Conservation (phyloP, 2,329 filamentous ascomycete species). For the Alternaria gaisen region DNA sequence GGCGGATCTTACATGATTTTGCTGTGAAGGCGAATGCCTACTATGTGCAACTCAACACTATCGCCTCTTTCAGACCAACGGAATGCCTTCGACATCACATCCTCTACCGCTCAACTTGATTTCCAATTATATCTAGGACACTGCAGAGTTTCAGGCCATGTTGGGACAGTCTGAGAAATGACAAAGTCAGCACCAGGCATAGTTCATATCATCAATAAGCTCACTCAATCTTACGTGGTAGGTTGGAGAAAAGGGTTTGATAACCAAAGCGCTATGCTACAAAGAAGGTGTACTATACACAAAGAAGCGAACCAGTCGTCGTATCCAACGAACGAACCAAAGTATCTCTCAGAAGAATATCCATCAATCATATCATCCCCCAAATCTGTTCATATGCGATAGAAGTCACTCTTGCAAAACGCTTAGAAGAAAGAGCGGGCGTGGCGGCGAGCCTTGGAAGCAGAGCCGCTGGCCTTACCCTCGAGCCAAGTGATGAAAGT, state of each 20-base stretch:
- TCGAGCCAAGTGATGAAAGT: slow-evolving; percentile 48
- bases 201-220: too few relatives aligned
- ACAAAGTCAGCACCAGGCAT: neutral
- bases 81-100: neutral
- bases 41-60: neutral
- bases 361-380: slow-evolving; percentile 4
- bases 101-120: neutral
- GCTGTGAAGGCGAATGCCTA: neutral
- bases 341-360: slow-evolving; percentile 6
- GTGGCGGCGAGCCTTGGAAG: slow-evolving; percentile 39
- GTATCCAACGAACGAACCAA: slow-evolving; percentile 22
- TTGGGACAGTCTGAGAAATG: neutral
- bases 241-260: neutral
- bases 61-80: neutral
- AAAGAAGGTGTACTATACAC: slow-evolving; percentile 27
- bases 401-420: neutral
- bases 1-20: neutral
- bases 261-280: slow-evolving; percentile 22
- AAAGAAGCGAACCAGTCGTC: slow-evolving; percentile 25
- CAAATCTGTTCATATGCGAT: neutral
- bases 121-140: neutral
- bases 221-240: neutral
- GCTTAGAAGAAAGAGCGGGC: slow-evolving; percentile 36
- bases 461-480: slow-evolving; percentile 30
- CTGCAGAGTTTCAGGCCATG: neutral